Evolutionary conservation across 208 protist genomes (phyloP).

Genomic region (Crithidia brevicula): DNA sequence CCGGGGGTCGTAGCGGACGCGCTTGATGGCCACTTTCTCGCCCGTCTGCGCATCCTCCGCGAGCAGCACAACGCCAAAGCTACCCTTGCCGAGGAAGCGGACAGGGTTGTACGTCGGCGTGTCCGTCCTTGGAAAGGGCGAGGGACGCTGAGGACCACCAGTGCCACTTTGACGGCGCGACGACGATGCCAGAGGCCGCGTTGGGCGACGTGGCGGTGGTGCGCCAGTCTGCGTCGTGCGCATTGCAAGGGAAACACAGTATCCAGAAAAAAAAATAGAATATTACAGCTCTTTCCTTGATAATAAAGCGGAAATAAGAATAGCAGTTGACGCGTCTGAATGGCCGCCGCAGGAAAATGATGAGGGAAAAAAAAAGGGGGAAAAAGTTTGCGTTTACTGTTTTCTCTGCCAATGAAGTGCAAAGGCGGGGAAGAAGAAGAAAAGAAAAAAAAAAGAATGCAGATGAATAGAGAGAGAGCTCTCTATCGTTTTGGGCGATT

Average conservation of each 20-base stretch:
- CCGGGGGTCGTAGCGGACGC: conserved; percentile 96
- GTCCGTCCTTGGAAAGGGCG: background rate
- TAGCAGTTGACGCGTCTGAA: no score
- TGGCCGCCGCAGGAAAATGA: no score
- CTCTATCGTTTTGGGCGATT: no score
- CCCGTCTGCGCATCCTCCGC: conserved; percentile 83
- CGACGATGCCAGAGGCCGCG: background rate
- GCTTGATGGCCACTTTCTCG: conserved; percentile 97
- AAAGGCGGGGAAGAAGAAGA: background rate
- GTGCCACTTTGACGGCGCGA: background rate
- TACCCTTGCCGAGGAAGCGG: conserved; percentile 93
- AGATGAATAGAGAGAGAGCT: background rate
- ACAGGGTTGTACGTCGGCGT: conserved; percentile 34
- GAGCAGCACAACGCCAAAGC: conserved; percentile 97
- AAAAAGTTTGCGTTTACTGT: no score
- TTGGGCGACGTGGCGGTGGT: background rate
- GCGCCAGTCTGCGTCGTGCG: conserved; percentile 1
- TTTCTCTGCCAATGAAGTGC: no score
- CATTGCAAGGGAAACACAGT: conserved; percentile 4
- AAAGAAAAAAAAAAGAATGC: conserved; percentile 7
- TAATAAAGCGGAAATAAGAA: conserved; percentile 7
- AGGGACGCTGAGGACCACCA: background rate
- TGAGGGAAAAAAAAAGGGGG: conserved; percentile 3
- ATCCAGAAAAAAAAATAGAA: background rate
- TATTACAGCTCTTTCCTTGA: background rate